These are phyloP conservation scores for Fusarium sp. DNA, from an alignment of 2,329 filamentous ascomycete species.

Conservation along the genomic window DNA sequence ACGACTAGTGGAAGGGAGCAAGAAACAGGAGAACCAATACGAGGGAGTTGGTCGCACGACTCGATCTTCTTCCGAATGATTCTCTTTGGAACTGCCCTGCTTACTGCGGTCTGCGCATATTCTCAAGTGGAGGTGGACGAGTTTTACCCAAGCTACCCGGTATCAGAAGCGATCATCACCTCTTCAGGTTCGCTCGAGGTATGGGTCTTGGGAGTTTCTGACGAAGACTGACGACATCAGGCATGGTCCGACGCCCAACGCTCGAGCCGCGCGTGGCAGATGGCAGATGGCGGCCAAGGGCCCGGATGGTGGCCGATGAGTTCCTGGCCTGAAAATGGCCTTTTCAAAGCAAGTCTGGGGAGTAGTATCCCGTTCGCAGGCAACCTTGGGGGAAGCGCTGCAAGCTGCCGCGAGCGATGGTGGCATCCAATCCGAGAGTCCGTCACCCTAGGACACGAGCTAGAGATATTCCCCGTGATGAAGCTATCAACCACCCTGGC, in stretches of 20 bases:
- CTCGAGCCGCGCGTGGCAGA: neutral
- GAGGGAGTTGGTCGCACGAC: conserved; percentile 22
- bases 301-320: conserved; percentile 13
- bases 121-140: neutral
- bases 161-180: conserved; percentile 10
- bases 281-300: conserved; percentile 5
- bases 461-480: conserved; percentile 17
- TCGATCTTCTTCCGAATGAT: conserved; percentile 2
- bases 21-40: conserved; percentile 19
- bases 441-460: conserved; percentile 7
- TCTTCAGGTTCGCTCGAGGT: neutral
- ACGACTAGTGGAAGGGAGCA: conserved; percentile 28
- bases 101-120: conserved; percentile 8
- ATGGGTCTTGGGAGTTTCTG: conserved; percentile 9
- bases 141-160: conserved; percentile 20
- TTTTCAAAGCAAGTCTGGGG: conserved; percentile 3
- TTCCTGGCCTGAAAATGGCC: conserved; percentile 4
- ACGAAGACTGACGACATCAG: conserved; percentile 9
- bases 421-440: conserved; percentile 38
- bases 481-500: conserved; percentile 14
- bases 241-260: neutral
- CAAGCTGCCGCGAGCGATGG: conserved; percentile 11
- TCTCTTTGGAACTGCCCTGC: conserved; percentile 19
- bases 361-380: conserved; percentile 11
- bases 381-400: conserved; percentile 6